Percentiles rank a stretch among this genome's conserved stretches.
Evolutionary conservation across 2,329 filamentous ascomycete species (phyloP).

Genomic region (Diaporthe ilicicola): DNA sequence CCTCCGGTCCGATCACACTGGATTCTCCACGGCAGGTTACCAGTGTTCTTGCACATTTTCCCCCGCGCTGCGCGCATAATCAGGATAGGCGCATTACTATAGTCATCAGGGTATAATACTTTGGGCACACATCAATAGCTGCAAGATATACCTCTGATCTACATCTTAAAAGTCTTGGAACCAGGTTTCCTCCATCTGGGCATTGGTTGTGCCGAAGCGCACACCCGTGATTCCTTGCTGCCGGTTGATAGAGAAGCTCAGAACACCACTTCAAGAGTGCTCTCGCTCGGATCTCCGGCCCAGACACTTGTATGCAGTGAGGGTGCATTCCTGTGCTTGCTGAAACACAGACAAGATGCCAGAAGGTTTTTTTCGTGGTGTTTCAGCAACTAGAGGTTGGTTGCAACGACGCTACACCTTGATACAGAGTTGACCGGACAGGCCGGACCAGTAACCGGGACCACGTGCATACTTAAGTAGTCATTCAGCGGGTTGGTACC

Average conservation of each 20-base stretch:
- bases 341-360: constrained; percentile 13
- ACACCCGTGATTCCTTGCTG: background rate
- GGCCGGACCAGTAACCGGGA: background rate
- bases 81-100: constrained; percentile 21
- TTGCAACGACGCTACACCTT: constrained; percentile 1
- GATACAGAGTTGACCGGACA: constrained; percentile 17
- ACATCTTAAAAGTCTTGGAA: background rate
- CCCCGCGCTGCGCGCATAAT: background rate
- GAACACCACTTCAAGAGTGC: background rate
- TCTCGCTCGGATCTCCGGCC: constrained; percentile 18
- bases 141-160: constrained; percentile 12
- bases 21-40: background rate
- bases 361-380: background rate
- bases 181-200: background rate
- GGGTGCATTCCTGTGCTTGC: background rate
- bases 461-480: background rate
- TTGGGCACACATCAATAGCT: background rate
- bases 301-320: background rate
- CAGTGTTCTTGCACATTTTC: background rate
- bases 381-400: background rate
- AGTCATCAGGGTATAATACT: background rate
- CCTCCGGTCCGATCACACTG: background rate
- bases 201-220: background rate
- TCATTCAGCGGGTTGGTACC: constrained; percentile 5
- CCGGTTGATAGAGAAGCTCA: background rate